Evolutionary conservation across 1,139 yeast genomes (phyloP), one percentile per base, ranked within the genome.

Genomic region (Diutina sp.): DNA sequence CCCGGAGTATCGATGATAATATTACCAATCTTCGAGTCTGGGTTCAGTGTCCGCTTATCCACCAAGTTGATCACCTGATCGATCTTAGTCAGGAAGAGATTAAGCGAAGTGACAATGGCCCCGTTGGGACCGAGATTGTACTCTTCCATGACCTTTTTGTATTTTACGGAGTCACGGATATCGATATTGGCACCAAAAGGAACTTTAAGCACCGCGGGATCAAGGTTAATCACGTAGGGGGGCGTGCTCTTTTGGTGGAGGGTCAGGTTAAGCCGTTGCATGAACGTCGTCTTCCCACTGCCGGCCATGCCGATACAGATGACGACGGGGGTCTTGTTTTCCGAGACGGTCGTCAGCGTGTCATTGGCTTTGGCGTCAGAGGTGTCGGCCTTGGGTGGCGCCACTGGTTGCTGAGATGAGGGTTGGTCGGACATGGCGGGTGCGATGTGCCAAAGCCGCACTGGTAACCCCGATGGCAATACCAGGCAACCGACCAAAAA

Each of bases 1-100:
- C 99, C 99, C 0, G 99, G 99, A 0, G 99, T 95, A 69, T 95
- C 99, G 56, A 93, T 81, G 54, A 95, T 86, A 60, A 93, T 88
- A 67, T 90, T 86, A 38, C 82, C 71, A 60, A 80, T 79, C 53
- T 73, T 72, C 35, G 82, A 84, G 0, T 89, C 77, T n/a, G 41
- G 44, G n/a, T 32, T 29, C 16, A 28, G 32, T 14, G 18, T 29
- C 64, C 95, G 80, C 66, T 90, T 90, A 65, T 91, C 96, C 25
- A 91, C 88, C 55, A 95, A 75, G 55, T 82, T 79, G 58, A 95
- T 83, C 7, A 95, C 98, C 71, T 95, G 99, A 67, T 95, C 99
- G 58, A 95, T 90, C 70, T 95, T 95, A 32, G 99, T 95, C 56
- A 97, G 77, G 66, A 95, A 95, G 57, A 95, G 73, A 66, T 95